Evolutionary conservation across 2,329 filamentous ascomycete species (phyloP).

Genomic region (Piedraia hortae): DNA sequence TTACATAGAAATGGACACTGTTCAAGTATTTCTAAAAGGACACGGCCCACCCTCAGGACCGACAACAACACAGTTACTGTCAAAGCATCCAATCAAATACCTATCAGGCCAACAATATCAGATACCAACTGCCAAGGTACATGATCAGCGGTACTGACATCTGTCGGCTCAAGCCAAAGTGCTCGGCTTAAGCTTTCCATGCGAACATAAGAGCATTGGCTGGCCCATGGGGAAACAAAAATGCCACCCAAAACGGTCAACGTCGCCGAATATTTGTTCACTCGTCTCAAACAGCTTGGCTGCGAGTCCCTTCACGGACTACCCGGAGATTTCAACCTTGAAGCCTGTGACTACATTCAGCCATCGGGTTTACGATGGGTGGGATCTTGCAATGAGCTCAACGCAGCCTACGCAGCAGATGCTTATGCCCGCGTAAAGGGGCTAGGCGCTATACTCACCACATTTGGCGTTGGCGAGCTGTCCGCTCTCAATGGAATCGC

Average conservation of each 20-base stretch:
- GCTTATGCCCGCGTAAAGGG: constrained; percentile 21
- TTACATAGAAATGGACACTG: too few species aligned
- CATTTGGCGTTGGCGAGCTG: constrained; percentile 22
- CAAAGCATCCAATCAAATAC: too few species aligned
- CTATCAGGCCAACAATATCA: too few species aligned
- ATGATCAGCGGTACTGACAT: too few species aligned
- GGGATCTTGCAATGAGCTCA: constrained; percentile 34
- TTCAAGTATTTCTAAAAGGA: too few species aligned
- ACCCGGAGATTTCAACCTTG: constrained; percentile 17
- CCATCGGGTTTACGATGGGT: constrained; percentile 28
- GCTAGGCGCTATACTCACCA: constrained; percentile 19
- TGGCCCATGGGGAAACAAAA: too few species aligned
- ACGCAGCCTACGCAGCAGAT: constrained; percentile 21
- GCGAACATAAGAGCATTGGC: too few species aligned
- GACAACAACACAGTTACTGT: too few species aligned
- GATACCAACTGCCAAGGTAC: too few species aligned
- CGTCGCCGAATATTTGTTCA: constrained; percentile 1
- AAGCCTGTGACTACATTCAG: constrained; percentile 28
- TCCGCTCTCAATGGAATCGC: constrained; percentile 21
- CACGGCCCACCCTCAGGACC: too few species aligned
- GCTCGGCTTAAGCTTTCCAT: too few species aligned
- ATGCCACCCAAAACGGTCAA: constrained; percentile 1
- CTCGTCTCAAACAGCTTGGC: constrained; percentile 1
- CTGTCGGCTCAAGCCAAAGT: too few species aligned
- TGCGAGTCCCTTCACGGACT: constrained; percentile 1